Percentiles rank a stretch among this genome's conserved stretches.
phyloP scores from a whole-genome alignment of 306 rosid genomes.

The Vigna angularis region DNA sequence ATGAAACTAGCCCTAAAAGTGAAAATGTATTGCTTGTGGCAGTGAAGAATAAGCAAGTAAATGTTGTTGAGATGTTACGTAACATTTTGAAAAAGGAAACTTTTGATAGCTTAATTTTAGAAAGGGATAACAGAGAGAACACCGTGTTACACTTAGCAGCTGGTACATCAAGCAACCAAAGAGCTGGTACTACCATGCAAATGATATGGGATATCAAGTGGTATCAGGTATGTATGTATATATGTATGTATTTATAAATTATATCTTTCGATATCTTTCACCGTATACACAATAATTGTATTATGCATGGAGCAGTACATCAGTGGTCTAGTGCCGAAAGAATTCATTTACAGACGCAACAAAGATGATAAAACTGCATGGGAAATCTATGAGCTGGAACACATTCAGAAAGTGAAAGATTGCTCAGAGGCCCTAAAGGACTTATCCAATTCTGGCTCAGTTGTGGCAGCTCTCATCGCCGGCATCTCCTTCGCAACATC shows the following conservation, averaged over 20 bases:
- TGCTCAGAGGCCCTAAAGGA: slow-evolving; percentile 24
- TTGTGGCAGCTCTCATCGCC: slow-evolving; percentile 45
- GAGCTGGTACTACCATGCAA: slow-evolving; percentile 45
- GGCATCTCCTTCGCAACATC: slow-evolving; percentile 47
- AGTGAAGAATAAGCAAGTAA: slow-evolving; percentile 28
- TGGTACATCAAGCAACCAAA: not conserved
- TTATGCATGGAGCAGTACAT: slow-evolving; percentile 35
- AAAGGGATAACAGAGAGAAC: slow-evolving; percentile 5
- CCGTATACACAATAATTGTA: too few relatives aligned
- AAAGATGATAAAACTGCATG: not conserved
- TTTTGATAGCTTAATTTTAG: not conserved
- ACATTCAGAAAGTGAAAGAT: not conserved
- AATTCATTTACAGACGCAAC: not conserved
- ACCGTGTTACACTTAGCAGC: slow-evolving; percentile 48
- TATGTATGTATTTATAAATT: too few relatives aligned
- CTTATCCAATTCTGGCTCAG: slow-evolving; percentile 39
- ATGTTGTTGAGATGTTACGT: not conserved
- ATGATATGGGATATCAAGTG: slow-evolving; percentile 55
- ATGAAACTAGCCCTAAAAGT: slow-evolving; percentile 2
- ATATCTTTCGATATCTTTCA: too few relatives aligned
- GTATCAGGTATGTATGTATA: slow-evolving; percentile 1
- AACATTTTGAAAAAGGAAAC: not conserved
- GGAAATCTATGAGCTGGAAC: slow-evolving; percentile 32
- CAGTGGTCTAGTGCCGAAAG: slow-evolving; percentile 6
- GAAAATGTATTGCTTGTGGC: slow-evolving; percentile 39